Evolutionary conservation across 345 rosid species (phyloP), one percentile per base, ranked within the genome.

Genomic region (Bruguiera parviflora): DNA sequence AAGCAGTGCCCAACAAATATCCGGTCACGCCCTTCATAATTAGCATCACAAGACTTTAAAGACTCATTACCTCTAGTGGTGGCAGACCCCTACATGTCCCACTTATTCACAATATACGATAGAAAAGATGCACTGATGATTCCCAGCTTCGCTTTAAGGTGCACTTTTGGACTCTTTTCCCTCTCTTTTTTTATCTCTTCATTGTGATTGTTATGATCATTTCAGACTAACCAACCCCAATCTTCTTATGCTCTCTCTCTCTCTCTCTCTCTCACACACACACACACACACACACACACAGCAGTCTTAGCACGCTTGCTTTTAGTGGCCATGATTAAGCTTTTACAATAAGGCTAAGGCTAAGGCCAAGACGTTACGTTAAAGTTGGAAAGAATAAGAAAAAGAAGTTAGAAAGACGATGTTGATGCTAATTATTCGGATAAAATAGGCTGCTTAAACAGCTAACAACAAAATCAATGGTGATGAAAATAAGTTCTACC

Each of bases 21-120:
- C 5, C 1, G 31, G 53, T 1, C 28, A 78, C 73, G 68, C 65
- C 37, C 51, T 63, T 78, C 65, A 78, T 74, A 16, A 78, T 72
- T 72, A 33, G 67, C 59, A 62, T 66, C 67, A 15, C 52, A 67
- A 22, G 37, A 55, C 61, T 59, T 69, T 65, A 25, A 53, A 65
- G 71, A 65, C 61, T 53, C 55, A 69, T 53, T 37, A 21, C 58
- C 21, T 66, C 39, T 66, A 60, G 59, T 78, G 76, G 73, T 46
- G 76, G 37, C 37, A 8, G 82, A 71, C 68, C 76, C 78, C 70
- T 56, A 62, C 75, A 13, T 3, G 63, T 67, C 66, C 73, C 82
- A 78, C 78, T 78, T 63, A 43, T 32, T 58, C 21, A 63, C 53
- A 63, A 8, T 64, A 56, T 68, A 47, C 31, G 22, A 64, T 39